Conservation (phyloP, 495 filamentous ascomycete genomes). For the Xylaria cubensis region DNA sequence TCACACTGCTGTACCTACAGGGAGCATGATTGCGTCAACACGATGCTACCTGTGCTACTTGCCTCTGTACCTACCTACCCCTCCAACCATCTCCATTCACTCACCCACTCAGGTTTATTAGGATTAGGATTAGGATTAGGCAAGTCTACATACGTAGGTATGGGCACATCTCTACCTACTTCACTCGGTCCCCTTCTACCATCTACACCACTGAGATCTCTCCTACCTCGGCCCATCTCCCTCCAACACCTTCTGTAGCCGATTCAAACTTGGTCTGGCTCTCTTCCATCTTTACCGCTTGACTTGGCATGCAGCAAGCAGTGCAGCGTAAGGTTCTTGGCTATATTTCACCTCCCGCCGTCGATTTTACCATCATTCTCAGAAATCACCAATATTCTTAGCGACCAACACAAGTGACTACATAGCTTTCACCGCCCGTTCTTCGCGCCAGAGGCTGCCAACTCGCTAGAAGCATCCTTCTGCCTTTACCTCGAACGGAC, state of each 20-base stretch:
- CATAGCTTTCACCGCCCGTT: background rate
- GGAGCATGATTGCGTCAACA: constrained; percentile 14
- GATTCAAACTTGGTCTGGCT: background rate
- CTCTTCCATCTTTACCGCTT: background rate
- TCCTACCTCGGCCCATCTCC: background rate
- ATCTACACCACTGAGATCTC: background rate
- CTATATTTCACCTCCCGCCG: background rate
- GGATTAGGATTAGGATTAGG: background rate
- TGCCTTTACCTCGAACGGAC: background rate
- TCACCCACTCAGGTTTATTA: background rate
- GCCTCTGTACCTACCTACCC: background rate
- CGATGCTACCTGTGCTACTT: constrained; percentile 12
- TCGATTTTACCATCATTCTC: background rate
- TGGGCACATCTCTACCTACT: background rate
- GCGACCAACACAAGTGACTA: background rate
- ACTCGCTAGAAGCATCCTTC: background rate
- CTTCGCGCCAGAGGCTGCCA: background rate
- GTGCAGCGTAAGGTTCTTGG: background rate
- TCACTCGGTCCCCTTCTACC: background rate
- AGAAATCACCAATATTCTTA: too few species aligned
- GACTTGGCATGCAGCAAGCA: background rate
- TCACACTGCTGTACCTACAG: background rate
- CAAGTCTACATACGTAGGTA: constrained; percentile 1
- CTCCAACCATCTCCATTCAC: background rate
- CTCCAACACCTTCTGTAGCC: background rate